Base-by-base conservation (phyloP, 2,329 filamentous ascomycete genomes). In the Aspergillus sergii region DNA sequence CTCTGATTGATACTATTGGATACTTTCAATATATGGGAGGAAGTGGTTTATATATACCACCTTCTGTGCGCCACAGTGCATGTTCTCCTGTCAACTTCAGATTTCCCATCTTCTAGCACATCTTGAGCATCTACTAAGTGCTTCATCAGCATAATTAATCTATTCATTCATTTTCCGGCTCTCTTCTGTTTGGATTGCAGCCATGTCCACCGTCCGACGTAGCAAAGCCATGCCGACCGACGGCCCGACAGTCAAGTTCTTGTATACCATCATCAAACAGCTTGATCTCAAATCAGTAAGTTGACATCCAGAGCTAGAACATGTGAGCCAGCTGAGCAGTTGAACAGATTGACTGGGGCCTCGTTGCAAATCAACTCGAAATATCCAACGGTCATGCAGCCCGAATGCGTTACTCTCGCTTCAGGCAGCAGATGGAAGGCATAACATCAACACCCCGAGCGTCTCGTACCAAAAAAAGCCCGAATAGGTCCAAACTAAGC, bases 361-460 rank as follows among this genome's bases (percentile, higher is more conserved):
- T 77, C 45, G 82, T 86, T 19, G 84, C 84, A 16, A 73, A 72
- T 3, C 75, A 83, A 54, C 73, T 83, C 14, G 81, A 81, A 51
- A 84, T 86, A 59, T 83, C 82, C 41, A 86, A 86, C 59, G 85
- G 84, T 43, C 85, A 86, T 68, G 84, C 84, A 4, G 84, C 84
- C 16, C 82, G 84, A 45, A 86, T 86, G 84, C 81, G 85, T 32
- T 86, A 82, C 71, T 83, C 81, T 26, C 82, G 84, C 41, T 85
- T 86, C 73, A 81, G 79, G 62, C 78, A 81, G 60, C 82, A 85
- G 54, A 84, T 85, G 77, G 84, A 86, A 63, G 81, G 81, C 16
- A 75, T 71, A 4, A 66, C 72, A 10, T 71, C 71, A 4, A 66
- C 63, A 14, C 65, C 71, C 8, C 66, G 68, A 43, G 56, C 57